These are phyloP conservation scores for Byssochlamys sp. DNA, from an alignment of 2,329 filamentous ascomycete genomes.

Conservation along the genomic window DNA sequence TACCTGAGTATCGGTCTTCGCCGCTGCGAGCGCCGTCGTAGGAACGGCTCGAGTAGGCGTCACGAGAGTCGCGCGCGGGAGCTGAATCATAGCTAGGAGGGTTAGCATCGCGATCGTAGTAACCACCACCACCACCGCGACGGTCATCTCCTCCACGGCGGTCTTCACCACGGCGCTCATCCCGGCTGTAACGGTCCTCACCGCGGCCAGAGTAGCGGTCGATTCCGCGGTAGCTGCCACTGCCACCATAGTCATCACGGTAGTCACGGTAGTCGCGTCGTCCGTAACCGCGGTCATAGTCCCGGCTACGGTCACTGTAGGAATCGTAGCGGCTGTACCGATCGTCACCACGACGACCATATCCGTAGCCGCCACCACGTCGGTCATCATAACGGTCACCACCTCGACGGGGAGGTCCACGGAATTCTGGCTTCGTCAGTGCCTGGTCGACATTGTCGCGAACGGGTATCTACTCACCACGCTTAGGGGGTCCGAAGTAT, in stretches of 20 bases:
- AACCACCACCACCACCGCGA: conserved; percentile 39
- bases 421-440: conserved; percentile 20
- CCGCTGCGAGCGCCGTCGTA: conserved; percentile 26
- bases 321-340: conserved; percentile 40
- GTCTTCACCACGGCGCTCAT: conserved; percentile 19
- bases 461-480: conserved; percentile 53
- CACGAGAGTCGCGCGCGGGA: conserved; percentile 28
- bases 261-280: conserved; percentile 40
- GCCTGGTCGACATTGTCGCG: background rate
- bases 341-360: conserved; percentile 37
- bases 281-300: conserved; percentile 40
- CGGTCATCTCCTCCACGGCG: conserved; percentile 42
- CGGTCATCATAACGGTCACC: conserved; percentile 45
- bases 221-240: conserved; percentile 22
- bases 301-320: conserved; percentile 39
- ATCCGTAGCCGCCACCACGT: conserved; percentile 42
- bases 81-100: conserved; percentile 36
- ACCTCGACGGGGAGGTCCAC: conserved; percentile 38
- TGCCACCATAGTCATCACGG: conserved; percentile 29
- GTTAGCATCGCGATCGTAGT: conserved; percentile 47
- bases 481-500: conserved; percentile 97
- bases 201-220: conserved; percentile 39
- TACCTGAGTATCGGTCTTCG: conserved; percentile 32
- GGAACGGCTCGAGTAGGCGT: conserved; percentile 26
- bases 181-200: conserved; percentile 46